Conservation (phyloP, 768 basidiomycete species). For the Tylopilus vinaceipallidus region DNA sequence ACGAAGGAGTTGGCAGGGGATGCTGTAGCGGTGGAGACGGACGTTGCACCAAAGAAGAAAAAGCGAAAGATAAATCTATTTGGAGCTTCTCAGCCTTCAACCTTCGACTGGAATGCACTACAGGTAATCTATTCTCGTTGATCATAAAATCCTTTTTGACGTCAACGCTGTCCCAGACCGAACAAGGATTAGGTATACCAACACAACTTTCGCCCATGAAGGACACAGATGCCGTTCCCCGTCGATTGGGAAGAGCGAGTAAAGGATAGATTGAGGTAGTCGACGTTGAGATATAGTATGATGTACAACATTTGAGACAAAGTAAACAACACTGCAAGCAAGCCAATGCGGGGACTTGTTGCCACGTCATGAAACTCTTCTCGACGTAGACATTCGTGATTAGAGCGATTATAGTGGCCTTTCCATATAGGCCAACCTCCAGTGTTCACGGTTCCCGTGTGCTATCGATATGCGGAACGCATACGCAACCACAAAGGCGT, state of each 20-base stretch:
- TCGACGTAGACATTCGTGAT: conserved; percentile 66
- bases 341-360: no score
- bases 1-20: conserved; percentile 21
- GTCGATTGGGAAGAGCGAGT: conserved; percentile 34
- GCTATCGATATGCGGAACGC: conserved; percentile 62
- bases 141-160: neutral
- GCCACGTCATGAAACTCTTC: conserved; percentile 88
- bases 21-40: conserved; percentile 17
- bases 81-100: conserved; percentile 37
- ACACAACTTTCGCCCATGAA: conserved; percentile 67
- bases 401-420: conserved; percentile 83
- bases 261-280: conserved; percentile 17
- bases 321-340: no score
- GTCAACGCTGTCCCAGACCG: conserved; percentile 23
- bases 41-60: conserved; percentile 53
- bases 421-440: conserved; percentile 49
- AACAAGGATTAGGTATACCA: conserved; percentile 57
- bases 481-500: conserved; percentile 44
- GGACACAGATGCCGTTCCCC: conserved; percentile 48
- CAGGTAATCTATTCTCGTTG: conserved; percentile 30
- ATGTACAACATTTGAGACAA: neutral
- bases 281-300: neutral
- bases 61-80: conserved; percentile 71
- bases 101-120: conserved; percentile 47
- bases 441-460: conserved; percentile 39